phyloP scores from a whole-genome alignment of 371 early-diverging fungal genomes.

The Fennellomyces sp. region DNA sequence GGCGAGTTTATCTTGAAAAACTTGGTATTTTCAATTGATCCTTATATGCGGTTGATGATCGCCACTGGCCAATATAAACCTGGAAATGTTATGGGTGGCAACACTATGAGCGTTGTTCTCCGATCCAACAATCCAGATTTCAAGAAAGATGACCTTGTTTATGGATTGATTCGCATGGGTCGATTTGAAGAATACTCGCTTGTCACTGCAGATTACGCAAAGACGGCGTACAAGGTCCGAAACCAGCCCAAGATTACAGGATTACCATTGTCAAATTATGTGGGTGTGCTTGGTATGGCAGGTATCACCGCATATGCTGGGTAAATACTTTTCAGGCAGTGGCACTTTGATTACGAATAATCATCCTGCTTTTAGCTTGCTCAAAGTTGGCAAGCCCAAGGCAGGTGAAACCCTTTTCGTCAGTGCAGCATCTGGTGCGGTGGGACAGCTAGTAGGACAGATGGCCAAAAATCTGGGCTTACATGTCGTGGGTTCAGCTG shows the following conservation, averaged over 20 bases:
- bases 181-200: conserved; percentile 57
- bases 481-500: conserved; percentile 77
- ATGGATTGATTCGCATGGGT: conserved; percentile 47
- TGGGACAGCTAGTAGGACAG: conserved; percentile 63
- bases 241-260: conserved; percentile 41
- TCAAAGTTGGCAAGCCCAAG: conserved; percentile 34
- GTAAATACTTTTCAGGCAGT: too few species aligned
- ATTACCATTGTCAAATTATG: conserved; percentile 52
- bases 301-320: conserved; percentile 56
- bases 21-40: conserved; percentile 42
- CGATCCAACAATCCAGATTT: conserved; percentile 56
- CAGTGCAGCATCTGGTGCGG: conserved; percentile 59
- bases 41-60: conserved; percentile 71
- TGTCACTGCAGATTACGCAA: conserved; percentile 29
- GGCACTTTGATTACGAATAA: too few species aligned
- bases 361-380: conserved; percentile 5
- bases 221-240: conserved; percentile 26
- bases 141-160: conserved; percentile 64
- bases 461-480: conserved; percentile 69
- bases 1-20: conserved; percentile 62
- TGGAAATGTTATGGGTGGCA: conserved; percentile 59
- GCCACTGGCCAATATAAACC: conserved; percentile 59
- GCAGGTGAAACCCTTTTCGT: conserved; percentile 55
- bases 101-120: conserved; percentile 65
- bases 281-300: conserved; percentile 60